A percentile compares a stretch with the other conserved stretches of the same genome.
Evolutionary conservation across 257 asterid genomes (phyloP).

Genomic region (Lycium barbarum): DNA sequence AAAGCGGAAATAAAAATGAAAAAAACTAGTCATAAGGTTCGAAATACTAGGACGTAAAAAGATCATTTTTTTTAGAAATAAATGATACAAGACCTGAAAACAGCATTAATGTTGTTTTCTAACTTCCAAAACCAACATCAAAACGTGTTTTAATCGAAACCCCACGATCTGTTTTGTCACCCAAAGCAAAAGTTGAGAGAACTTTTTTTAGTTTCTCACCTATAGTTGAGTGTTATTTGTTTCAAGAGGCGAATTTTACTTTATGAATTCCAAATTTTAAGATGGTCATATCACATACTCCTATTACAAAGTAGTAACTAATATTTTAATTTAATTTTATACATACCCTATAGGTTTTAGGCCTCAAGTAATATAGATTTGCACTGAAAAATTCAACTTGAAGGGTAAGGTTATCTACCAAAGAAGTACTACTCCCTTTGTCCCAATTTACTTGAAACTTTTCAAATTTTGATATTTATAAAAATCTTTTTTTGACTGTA

Average conservation of each 20-base stretch:
- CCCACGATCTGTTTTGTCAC: background rate
- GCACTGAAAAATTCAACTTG: too few relatives aligned
- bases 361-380: too few relatives aligned
- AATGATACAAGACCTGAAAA: background rate
- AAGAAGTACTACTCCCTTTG: too few relatives aligned
- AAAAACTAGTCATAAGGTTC: too few relatives aligned
- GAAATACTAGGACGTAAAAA: background rate
- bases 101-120: slow-evolving; percentile 20
- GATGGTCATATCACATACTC: background rate
- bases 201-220: background rate
- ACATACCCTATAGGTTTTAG: too few relatives aligned
- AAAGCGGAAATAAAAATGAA: too few relatives aligned
- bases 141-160: slow-evolving; percentile 14
- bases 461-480: too few relatives aligned
- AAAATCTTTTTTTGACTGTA: too few relatives aligned
- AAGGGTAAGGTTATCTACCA: too few relatives aligned
- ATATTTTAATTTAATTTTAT: too few relatives aligned
- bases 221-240: background rate
- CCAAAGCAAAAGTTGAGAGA: background rate
- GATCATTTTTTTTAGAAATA: background rate
- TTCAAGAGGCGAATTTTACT: background rate
- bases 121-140: slow-evolving; percentile 2
- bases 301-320: too few relatives aligned
- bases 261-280: background rate
- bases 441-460: too few relatives aligned